These are phyloP conservation scores for Cenococcum geophilum DNA, from an alignment of 495 filamentous ascomycete species.

Conservation along the genomic window DNA sequence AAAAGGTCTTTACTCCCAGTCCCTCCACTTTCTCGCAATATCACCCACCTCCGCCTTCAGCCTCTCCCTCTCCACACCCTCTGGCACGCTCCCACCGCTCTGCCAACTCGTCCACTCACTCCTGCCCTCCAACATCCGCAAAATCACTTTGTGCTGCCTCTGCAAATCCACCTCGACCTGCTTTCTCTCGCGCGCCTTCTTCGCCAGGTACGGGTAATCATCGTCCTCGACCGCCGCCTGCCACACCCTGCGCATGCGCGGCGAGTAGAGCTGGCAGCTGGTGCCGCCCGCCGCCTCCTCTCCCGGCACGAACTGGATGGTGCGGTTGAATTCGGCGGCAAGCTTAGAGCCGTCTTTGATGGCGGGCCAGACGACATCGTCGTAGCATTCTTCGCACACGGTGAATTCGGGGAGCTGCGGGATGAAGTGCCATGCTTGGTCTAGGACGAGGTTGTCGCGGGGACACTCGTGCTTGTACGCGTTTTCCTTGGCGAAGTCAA, in stretches of 20 bases:
- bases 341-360: constrained; percentile 47
- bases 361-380: constrained; percentile 60
- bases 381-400: constrained; percentile 67
- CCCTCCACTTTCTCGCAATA: constrained; percentile 17
- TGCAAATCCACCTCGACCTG: constrained; percentile 32
- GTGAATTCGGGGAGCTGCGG: constrained; percentile 58
- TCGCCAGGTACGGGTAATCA: constrained; percentile 63
- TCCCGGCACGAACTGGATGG: constrained; percentile 43
- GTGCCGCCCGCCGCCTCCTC: constrained; percentile 46
- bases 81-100: not conserved
- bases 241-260: constrained; percentile 65
- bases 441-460: constrained; percentile 45
- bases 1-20: constrained; percentile 21
- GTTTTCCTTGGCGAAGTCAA: constrained; percentile 48
- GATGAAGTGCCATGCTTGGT: constrained; percentile 56
- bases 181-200: constrained; percentile 59
- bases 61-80: constrained; percentile 8
- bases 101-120: constrained; percentile 4
- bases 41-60: constrained; percentile 7
- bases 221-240: constrained; percentile 50
- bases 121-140: constrained; percentile 16
- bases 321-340: constrained; percentile 50
- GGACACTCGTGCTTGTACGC: constrained; percentile 50
- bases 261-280: constrained; percentile 68
- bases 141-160: constrained; percentile 25